Base-by-base conservation (phyloP, 805 yeast species). In the Wickerhamomyces bisporus region DNA sequence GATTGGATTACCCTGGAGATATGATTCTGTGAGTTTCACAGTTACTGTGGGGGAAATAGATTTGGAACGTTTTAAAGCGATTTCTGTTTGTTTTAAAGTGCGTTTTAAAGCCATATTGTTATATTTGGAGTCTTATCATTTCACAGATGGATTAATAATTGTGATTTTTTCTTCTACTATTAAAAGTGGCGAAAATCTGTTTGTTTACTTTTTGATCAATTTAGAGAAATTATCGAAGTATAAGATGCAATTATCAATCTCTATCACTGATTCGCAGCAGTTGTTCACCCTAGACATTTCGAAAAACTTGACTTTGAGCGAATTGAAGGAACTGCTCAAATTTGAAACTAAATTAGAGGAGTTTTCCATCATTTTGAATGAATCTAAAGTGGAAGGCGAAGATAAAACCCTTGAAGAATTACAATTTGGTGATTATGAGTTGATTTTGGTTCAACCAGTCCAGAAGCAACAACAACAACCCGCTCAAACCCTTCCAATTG, bases 401-500 rank as follows among this genome's bases (percentile, higher is more conserved):
- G 6, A n/a, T 6, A 57, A 55, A 32, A 61, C 75, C 1, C 60
- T 88, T 33, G 55, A 58, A 11, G 68, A 68, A 11, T 56, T 75
- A 31, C 75, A 72, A 0, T 51, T 81, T 17, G 59, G 57, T n/a
- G 74, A 81, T 26, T 72, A 77, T 42, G 94, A 82, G 50, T 37
- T 86, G 11, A 55, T 80, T 14, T 29, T 47, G 3, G 34, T 45
- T 5, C 34, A 32, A 11, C 24, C 60, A 61, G 32, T 60, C 71
- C 4, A 59, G 60, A 13, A 26, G 17, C 24, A n/a, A 7, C 31
- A 27, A 14, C 14, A n/a, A n/a, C 24, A 34, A n/a, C 49, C 51
- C 81, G 38, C 81, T 81, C 38, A 75, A 78, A 43, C 81, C 79
- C 49, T 77, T 76, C 49, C n/a, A n/a, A n/a, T n/a, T n/a, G n/a